Conservation (phyloP, 129 eudicot genomes). For the Saposhnikovia divaricata region DNA sequence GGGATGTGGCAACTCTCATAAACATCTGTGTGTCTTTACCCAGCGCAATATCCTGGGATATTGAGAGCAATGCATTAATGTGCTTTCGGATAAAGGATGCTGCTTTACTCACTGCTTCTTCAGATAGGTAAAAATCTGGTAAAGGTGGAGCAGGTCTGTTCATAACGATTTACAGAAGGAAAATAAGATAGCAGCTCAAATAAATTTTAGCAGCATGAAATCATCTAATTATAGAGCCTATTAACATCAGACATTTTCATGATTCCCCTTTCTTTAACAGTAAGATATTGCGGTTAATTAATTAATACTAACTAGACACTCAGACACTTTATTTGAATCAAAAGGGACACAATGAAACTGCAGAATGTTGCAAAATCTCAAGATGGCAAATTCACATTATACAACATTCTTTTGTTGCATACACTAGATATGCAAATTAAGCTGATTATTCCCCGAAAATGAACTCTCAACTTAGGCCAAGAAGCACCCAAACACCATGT, state of each 20-base stretch:
- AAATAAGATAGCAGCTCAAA: constrained; percentile 5
- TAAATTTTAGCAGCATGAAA: not conserved
- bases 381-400: not conserved
- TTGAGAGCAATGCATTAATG: constrained; percentile 41
- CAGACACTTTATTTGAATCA: not conserved
- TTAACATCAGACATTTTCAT: not conserved
- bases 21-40: constrained; percentile 71
- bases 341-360: not conserved
- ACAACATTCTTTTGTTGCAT: not conserved
- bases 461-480: constrained; percentile 1
- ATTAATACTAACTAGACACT: not conserved
- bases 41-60: constrained; percentile 57
- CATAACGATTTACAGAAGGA: not conserved
- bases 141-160: constrained; percentile 90
- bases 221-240: not conserved
- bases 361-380: not conserved
- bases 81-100: constrained; percentile 48
- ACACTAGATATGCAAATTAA: not conserved
- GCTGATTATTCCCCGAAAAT: not conserved
- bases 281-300: not conserved
- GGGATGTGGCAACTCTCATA: constrained; percentile 39
- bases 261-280: not conserved
- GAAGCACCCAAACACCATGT: not conserved
- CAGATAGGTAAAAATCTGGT: constrained; percentile 63
- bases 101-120: constrained; percentile 46